Base-by-base conservation (phyloP, 306 rosid genomes). In the Inga laurina region DNA sequence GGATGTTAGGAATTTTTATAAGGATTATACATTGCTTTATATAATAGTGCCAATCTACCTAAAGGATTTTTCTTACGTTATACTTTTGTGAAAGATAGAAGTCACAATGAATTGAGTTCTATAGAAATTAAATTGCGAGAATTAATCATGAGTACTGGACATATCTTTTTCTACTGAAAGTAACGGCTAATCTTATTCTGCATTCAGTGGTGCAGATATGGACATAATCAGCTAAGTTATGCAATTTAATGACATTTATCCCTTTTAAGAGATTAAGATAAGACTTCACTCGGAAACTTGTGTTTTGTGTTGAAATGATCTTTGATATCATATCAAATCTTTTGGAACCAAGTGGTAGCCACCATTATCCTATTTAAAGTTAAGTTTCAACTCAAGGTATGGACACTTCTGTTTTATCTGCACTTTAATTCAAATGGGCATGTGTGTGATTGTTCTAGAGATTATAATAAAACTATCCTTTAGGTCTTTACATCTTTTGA, bases 131-230 rank as follows among this genome's bases (percentile, higher is more conserved):
- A 76, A 35, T 3, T 59, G 43, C 22, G 51, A 35, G 39, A 41
- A n/a, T 16, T 54, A 24, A 57, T 43, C 46, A 30, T 45, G 32
- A 64, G 73, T 45, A 30, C 27, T 64, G 81, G 0, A 5, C 45
- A 27, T 12, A 72, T 45, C 30, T 72, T 35, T 34, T 51, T 79
- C 57, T 52, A 37, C 35, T 8, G 35, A 69, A 51, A 35, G 69
- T 16, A 51, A 39, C 21, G 8, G 52, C 6, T 15, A 79, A 37
- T 51, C 67, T n/a, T 18, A 75, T 54, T 49, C 41, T 13, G 22
- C 76, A 51, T 48, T 79, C n/a, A 30, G 44, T 30, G 75, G 51
- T 9, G 48, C 44, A 78, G 54, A 78, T 46, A 19, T 78, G 12
- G 62, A 78, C 45, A 67, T 21, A 9, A 16, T 15, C 41, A n/a